phyloP scores from a whole-genome alignment of 78 protist species.

The Chrysochromulina tobinii region DNA sequence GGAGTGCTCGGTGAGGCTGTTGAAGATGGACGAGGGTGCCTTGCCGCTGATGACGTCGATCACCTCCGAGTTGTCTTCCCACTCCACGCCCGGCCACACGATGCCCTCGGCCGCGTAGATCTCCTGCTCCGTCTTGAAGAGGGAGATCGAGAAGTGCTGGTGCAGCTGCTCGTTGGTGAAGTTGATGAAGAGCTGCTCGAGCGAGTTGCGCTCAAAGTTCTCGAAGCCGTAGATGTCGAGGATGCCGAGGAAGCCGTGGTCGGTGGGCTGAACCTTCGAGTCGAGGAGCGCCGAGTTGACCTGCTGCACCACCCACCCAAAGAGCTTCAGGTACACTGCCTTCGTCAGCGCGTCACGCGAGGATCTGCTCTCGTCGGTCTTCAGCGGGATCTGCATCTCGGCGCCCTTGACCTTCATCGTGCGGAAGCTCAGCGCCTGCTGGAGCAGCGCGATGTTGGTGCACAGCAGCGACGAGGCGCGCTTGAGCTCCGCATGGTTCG shows the following conservation, averaged over 20 bases:
- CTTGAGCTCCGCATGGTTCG: background rate
- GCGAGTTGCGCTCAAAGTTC: slow-evolving; percentile 85
- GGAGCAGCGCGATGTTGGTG: background rate
- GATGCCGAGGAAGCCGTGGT: slow-evolving; percentile 38
- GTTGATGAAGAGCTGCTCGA: slow-evolving; percentile 96
- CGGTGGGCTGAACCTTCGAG: background rate
- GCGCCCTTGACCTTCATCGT: background rate
- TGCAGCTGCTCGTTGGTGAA: slow-evolving; percentile 94
- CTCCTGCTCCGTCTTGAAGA: slow-evolving; percentile 21
- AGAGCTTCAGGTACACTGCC: slow-evolving; percentile 21
- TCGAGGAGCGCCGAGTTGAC: slow-evolving; percentile 46
- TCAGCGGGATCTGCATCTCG: background rate
- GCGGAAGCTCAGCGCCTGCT: slow-evolving; percentile 22
- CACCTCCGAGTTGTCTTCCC: slow-evolving; percentile 1
- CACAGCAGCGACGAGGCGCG: background rate
- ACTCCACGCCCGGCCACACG: slow-evolving; percentile 11
- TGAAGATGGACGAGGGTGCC: background rate
- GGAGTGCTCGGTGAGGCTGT: slow-evolving; percentile 7
- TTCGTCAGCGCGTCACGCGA: slow-evolving; percentile 4
- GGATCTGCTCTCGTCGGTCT: background rate
- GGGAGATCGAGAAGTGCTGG: slow-evolving; percentile 69
- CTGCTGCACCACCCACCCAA: slow-evolving; percentile 51
- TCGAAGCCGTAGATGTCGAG: slow-evolving; percentile 88
- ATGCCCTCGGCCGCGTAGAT: background rate
- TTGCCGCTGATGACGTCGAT: background rate